Base-by-base conservation (phyloP, 2,329 filamentous ascomycete genomes). In the Alternaria sp. region DNA sequence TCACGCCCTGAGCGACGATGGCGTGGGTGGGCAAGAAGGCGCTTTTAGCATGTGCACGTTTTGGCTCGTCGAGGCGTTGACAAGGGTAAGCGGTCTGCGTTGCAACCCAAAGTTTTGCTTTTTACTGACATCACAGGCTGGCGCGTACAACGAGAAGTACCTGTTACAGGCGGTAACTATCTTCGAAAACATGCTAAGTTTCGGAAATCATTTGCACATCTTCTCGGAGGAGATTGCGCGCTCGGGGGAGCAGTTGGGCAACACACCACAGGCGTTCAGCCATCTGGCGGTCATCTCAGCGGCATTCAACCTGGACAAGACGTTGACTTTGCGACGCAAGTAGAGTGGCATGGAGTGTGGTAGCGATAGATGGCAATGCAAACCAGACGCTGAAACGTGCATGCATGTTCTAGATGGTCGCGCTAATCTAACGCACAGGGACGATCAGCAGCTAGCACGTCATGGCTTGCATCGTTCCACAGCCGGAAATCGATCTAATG, bases 21-120 rank as follows among this genome's bases (percentile, higher is more conserved):
- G 90, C 28, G 90, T 94, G 9, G 90, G 90, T 41, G 91, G 91
- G 18, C 84, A 86, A 55, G 91, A 94, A 79, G 92, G 92, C 21
- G 90, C 91, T 20, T 94, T 94, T 75, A 89, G 87, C 73, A 93
- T 94, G 90, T 93, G 91, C 74, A 94, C 91, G 0, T 94, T 94
- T 77, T 94, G 92, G 92, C 87, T 93, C 0, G 90, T 94, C 12
- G 92, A 94, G 79, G 90, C 91, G 23, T 85, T 94, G 80, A 92
- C 90, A 28, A 85, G 91, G 30, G 90, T 90, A 68, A 25, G 67
- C 82, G 86, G 69, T 81, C 84, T 51, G 44, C 37, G 14, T 41
- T 53, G 46, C 57, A 18, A 45, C 14, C 7, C 14, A 25, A 11
- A 18, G 28, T 28, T 30, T 25, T 61, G 21, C 46, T 43, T 68